Evolutionary conservation across 495 filamentous ascomycete genomes (phyloP), one percentile per base, ranked within the genome.

Genomic region (Aspergillus funiculosus): DNA sequence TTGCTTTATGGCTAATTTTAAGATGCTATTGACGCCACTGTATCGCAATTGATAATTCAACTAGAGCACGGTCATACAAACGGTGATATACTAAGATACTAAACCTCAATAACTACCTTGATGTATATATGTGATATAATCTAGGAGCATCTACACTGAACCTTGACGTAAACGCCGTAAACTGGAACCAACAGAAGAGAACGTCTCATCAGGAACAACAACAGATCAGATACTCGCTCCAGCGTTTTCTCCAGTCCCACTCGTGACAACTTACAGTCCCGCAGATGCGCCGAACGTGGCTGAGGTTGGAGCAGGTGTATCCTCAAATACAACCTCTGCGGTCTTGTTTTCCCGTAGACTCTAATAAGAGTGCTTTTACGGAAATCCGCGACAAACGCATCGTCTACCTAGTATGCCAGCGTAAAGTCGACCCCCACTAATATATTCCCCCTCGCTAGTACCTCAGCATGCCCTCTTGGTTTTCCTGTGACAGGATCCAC

Each of bases 371-470:
- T 22, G 15, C 34, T 44, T 11, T 44, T 11, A 2, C 10, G 4
- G 29, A 44, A 44, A n/a, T 44, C 34, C 3, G 29, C 41, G 6
- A 44, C 29, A 21, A 44, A 44, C 2, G 29, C 41, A n/a, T 31
- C 41, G 9, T 25, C 27, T 4, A n/a, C 17, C 41, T 28, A 44
- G 15, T 25, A 18, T 14, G 27, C 14, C 14, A 31, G 19, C 15
- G 41, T 18, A 22, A 44, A 44, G 15, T 44, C 29, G 14, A 29
- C 41, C 2, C 41, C 41, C 1, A 22, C 18, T n/a, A 44, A 22
- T 6, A 44, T 6, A 3, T 22, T 14, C 6, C 41, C 29, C 3
- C 29, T 32, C 6, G 41, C 28, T 13, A 44, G 9, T 6, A 34
- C 8, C 19, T 34, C 18, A 8, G 41, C 29, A 14, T 19, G 6